phyloP scores from a whole-genome alignment of 768 basidiomycete species.

The Piloderma croceum region DNA sequence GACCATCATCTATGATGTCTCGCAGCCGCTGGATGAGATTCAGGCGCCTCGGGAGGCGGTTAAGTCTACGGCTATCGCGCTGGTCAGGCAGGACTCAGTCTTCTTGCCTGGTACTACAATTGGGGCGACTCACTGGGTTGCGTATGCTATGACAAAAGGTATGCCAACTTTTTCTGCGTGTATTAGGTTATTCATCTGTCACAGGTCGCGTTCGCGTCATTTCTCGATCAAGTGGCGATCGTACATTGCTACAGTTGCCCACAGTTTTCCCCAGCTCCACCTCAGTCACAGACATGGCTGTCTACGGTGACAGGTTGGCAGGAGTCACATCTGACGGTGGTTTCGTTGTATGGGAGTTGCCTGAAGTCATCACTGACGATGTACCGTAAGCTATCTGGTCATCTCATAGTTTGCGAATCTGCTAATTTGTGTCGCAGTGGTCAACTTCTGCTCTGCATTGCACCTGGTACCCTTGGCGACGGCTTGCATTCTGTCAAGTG shows the following conservation, averaged over 20 bases:
- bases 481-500: conserved; percentile 80
- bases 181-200: conserved; percentile 1
- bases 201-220: conserved; percentile 81
- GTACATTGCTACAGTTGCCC: conserved; percentile 76
- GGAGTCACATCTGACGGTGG: conserved; percentile 87
- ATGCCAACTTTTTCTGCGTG: conserved; percentile 3
- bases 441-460: conserved; percentile 60
- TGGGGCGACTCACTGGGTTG: conserved; percentile 88
- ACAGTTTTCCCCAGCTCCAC: conserved; percentile 51
- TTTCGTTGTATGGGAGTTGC: conserved; percentile 85
- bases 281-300: conserved; percentile 81
- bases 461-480: conserved; percentile 50
- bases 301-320: conserved; percentile 74
- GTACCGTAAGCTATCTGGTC: conserved; percentile 62
- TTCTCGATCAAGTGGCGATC: conserved; percentile 82
- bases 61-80: conserved; percentile 85
- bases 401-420: neutral
- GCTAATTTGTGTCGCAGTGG: conserved; percentile 48
- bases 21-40: conserved; percentile 65
- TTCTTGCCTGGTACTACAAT: conserved; percentile 86
- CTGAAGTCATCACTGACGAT: conserved; percentile 79
- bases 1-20: conserved; percentile 70
- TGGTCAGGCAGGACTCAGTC: conserved; percentile 79
- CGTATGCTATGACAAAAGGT: conserved; percentile 89
- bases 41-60: conserved; percentile 72